Evolutionary conservation across 768 basidiomycete species (phyloP), one percentile per base, ranked within the genome.

Genomic region (Boletales sp.): DNA sequence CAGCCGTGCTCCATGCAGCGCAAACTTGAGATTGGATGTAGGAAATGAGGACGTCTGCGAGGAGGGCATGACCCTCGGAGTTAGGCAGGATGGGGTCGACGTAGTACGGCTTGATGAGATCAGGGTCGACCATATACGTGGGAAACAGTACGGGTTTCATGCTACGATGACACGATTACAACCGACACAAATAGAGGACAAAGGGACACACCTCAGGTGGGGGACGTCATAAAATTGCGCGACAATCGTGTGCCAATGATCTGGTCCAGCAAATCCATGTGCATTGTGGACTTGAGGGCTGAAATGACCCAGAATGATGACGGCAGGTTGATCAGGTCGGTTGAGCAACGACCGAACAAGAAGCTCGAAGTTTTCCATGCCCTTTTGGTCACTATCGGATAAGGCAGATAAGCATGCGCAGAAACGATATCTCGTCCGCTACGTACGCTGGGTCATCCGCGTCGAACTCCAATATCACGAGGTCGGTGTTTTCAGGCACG

Each of bases 201-300:
- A 40, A 21, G 5, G 9, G 13, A 21, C 72, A 37, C 41, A 82
- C 83, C 80, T 83, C 60, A 99, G 74, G 65, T 98, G 91, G 0
- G 95, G 94, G 25, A 97, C 82, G 64, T 99, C 96, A 73, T 99
- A 99, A 73, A 93, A 98, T 64, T 94, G 93, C 2, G 96, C 90
- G 1, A 97, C 94, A 49, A 87, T 71, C 56, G 78, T 85, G 67
- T 99, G 95, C 76, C 83, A 84, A 59, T 91, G 82, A 63, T 96
- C 94, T 2, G 94, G 88, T 2, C 95, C 94, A 4, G 83, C 83
- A 62, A 89, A 96, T 2, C 94, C 94, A 59, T 90, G 74, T 18
- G 77, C 69, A 34, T 80, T 74, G 58, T 94, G 90, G 1, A 86
- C 63, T 61, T 99, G 93, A 0, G 94, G 90, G 47, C 82, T 82